A percentile compares a stretch with the other conserved stretches of the same genome.
Evolutionary conservation across 2,329 filamentous ascomycete genomes (phyloP).

Genomic region (Pestalotiopsis sp.): DNA sequence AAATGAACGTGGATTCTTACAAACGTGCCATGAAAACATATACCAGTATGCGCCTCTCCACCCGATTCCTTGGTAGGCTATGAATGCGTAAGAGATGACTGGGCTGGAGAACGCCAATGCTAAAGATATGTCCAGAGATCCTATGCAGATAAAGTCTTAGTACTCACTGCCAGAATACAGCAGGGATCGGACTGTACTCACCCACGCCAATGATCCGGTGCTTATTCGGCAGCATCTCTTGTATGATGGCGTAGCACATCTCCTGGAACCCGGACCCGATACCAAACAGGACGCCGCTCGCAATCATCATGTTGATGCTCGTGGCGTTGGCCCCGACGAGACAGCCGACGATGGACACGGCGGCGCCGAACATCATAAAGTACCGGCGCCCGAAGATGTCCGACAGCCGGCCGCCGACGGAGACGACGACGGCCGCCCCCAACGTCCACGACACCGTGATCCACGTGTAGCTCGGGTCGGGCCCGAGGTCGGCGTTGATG

Average conservation of each 20-base stretch:
- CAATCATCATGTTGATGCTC: conserved; percentile 42
- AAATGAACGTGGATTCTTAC: background rate
- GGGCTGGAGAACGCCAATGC: conserved; percentile 35
- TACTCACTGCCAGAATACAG: no score
- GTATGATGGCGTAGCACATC: conserved; percentile 36
- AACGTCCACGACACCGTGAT: conserved; percentile 36
- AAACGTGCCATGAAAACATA: conserved; percentile 23
- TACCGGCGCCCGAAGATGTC: conserved; percentile 43
- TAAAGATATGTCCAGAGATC: conserved; percentile 32
- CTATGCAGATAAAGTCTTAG: background rate
- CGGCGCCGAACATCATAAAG: conserved; percentile 38
- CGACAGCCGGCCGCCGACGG: conserved; percentile 36
- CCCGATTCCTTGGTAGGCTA: conserved; percentile 29
- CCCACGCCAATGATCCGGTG: conserved; percentile 40
- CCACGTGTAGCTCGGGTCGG: conserved; percentile 36
- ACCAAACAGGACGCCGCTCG: conserved; percentile 40
- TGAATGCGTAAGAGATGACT: conserved; percentile 34
- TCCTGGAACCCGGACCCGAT: conserved; percentile 42
- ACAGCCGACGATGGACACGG: conserved; percentile 35
- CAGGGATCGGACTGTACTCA: background rate
- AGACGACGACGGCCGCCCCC: conserved; percentile 35
- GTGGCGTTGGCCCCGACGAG: conserved; percentile 41
- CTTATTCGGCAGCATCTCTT: conserved; percentile 40
- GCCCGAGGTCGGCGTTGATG: conserved; percentile 37
- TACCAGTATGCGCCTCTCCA: conserved; percentile 27